phyloP scores from a whole-genome alignment of 1,284 basidiomycete species.

The Apiotrichum laibachii region DNA sequence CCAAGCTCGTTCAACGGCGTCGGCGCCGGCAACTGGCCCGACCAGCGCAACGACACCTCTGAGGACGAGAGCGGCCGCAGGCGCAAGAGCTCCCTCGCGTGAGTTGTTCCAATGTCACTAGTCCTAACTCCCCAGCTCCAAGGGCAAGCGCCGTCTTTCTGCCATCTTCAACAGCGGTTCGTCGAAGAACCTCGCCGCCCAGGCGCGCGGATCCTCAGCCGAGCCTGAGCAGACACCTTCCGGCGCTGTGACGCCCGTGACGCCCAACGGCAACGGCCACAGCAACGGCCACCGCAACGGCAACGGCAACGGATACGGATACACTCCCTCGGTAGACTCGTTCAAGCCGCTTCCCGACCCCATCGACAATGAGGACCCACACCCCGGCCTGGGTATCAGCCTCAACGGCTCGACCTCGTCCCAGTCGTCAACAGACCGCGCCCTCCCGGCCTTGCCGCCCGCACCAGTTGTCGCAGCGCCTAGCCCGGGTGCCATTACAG shows the following conservation, averaged over 20 bases:
- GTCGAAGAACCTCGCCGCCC: slow-evolving; percentile 1
- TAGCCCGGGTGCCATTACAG: not conserved
- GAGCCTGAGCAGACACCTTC: slow-evolving; percentile 7
- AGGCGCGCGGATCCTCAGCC: not conserved
- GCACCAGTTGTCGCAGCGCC: not conserved
- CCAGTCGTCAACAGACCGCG: not conserved
- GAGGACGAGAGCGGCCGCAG: not conserved
- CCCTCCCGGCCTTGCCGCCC: not conserved
- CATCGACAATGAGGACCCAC: not conserved
- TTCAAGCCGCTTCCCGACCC: not conserved
- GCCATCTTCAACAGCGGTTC: slow-evolving; percentile 34
- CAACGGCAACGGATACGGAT: not conserved
- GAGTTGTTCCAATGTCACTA: not conserved
- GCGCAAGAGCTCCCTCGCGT: not conserved
- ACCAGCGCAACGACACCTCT: not conserved
- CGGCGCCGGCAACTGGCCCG: not conserved
- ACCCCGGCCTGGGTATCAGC: not conserved
- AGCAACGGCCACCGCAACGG: not conserved
- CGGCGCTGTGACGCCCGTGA: no score
- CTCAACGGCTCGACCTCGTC: not conserved
- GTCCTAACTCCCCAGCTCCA: slow-evolving; percentile 20
- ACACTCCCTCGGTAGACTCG: no score
- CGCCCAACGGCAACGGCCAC: not conserved
- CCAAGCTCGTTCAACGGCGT: not conserved
- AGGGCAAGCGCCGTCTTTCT: slow-evolving; percentile 38